Percentiles rank a stretch among this genome's conserved stretches.
Evolutionary conservation across 163 green algal genomes (phyloP).

Genomic region (Chlorella variabilis): DNA sequence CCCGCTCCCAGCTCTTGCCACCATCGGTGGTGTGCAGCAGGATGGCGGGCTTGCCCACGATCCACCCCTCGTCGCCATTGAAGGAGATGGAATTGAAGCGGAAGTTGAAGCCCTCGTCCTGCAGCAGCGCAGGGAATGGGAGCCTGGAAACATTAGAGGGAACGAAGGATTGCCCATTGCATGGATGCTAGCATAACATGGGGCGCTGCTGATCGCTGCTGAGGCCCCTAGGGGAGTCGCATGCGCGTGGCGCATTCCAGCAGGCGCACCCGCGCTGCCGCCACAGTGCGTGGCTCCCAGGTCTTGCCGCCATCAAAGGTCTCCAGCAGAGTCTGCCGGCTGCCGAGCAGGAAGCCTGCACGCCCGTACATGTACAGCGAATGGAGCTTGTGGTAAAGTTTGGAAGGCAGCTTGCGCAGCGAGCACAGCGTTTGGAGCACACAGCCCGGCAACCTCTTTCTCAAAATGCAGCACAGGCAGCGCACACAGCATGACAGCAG

Average conservation of each 20-base stretch:
- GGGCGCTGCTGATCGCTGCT: no score
- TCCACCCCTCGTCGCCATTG: slow-evolving; percentile 95
- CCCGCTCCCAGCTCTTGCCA: slow-evolving; percentile 94
- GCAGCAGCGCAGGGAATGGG: neutral
- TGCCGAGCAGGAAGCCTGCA: slow-evolving; percentile 95
- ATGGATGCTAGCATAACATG: no score
- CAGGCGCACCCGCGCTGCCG: slow-evolving; percentile 58
- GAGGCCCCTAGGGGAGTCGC: no score
- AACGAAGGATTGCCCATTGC: neutral
- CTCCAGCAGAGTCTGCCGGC: slow-evolving; percentile 96
- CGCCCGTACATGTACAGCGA: no score
- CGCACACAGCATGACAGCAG: neutral
- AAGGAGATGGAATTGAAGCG: slow-evolving; percentile 97
- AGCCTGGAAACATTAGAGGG: neutral
- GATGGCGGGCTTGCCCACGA: slow-evolving; percentile 98
- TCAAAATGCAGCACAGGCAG: neutral
- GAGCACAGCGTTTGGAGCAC: no score
- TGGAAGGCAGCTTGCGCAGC: no score
- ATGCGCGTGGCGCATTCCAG: neutral
- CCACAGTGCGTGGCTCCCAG: slow-evolving; percentile 83
- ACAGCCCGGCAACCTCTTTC: neutral
- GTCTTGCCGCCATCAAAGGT: slow-evolving; percentile 96
- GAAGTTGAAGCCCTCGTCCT: slow-evolving; percentile 97
- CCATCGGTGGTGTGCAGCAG: slow-evolving; percentile 95
- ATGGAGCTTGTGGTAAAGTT: no score